Evolutionary conservation across 2,329 filamentous ascomycete species (phyloP).

Genomic region (Fusarium vanettenii): DNA sequence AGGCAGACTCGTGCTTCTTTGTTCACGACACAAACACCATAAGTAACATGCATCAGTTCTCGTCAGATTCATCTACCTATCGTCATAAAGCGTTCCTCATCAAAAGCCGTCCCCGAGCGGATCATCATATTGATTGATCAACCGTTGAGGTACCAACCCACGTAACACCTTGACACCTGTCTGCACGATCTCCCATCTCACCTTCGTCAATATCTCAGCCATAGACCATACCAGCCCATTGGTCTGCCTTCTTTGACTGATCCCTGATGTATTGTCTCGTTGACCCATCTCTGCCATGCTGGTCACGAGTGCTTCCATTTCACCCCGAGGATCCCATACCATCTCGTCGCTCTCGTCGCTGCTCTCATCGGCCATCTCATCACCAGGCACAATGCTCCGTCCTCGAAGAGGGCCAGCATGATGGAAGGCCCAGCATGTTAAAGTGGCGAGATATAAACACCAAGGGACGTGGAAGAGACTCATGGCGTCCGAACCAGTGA

Average conservation of each 20-base stretch:
- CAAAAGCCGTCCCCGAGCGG: not conserved
- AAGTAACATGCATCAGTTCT: not conserved
- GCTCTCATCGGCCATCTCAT: slow-evolving; percentile 7
- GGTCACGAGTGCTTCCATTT: slow-evolving; percentile 59
- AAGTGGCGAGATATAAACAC: slow-evolving; percentile 69
- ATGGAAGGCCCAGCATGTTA: slow-evolving; percentile 70
- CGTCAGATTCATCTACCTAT: not conserved
- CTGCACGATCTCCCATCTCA: slow-evolving; percentile 72
- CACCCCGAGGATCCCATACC: slow-evolving; percentile 60
- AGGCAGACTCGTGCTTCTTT: not conserved
- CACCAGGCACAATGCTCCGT: not conserved
- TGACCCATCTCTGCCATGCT: slow-evolving; percentile 49
- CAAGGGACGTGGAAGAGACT: slow-evolving; percentile 71
- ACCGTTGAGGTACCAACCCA: slow-evolving; percentile 46
- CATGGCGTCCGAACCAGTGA: slow-evolving; percentile 63
- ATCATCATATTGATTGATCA: slow-evolving; percentile 45
- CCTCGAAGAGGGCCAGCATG: slow-evolving; percentile 45
- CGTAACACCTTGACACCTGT: slow-evolving; percentile 68
- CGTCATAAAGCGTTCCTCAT: not conserved
- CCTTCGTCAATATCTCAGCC: slow-evolving; percentile 64
- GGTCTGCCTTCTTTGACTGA: slow-evolving; percentile 60
- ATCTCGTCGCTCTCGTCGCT: slow-evolving; percentile 57
- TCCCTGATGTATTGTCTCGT: slow-evolving; percentile 38
- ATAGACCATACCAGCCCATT: slow-evolving; percentile 66
- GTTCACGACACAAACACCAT: not conserved